Evolutionary conservation across 1,139 yeast genomes (phyloP).

Genomic region (Sugiyamaella xylanicola): DNA sequence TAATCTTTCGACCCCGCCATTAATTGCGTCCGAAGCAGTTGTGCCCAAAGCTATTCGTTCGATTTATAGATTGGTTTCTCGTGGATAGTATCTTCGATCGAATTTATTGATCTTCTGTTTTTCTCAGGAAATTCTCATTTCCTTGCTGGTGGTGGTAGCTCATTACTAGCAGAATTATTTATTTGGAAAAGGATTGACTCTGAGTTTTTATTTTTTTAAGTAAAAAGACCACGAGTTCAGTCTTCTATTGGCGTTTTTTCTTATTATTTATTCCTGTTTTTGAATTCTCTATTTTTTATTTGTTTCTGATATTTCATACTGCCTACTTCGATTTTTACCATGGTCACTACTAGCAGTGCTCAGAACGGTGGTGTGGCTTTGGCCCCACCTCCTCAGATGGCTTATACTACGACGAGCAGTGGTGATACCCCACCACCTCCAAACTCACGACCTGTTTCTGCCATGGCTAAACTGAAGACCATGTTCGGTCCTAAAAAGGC

Average conservation of each 20-base stretch:
- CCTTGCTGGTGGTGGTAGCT: neutral
- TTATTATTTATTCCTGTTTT: neutral
- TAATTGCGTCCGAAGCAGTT: too few species aligned
- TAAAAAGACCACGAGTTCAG: neutral
- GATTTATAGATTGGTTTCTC: too few species aligned
- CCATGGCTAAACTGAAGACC: constrained; percentile 32
- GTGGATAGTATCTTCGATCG: too few species aligned
- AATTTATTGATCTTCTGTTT: too few species aligned
- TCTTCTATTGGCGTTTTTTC: neutral
- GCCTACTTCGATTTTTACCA: neutral
- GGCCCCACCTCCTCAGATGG: constrained; percentile 9
- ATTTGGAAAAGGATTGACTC: neutral
- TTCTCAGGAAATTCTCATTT: too few species aligned
- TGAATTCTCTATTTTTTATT: constrained; percentile 3
- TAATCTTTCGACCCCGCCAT: too few species aligned
- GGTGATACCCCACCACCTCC: neutral
- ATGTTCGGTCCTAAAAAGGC: constrained; percentile 28
- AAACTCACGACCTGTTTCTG: constrained; percentile 2
- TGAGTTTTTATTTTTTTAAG: neutral
- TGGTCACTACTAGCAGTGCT: neutral
- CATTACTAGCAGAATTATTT: constrained; percentile 4
- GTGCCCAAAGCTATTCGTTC: too few species aligned
- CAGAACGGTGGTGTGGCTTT: constrained; percentile 10
- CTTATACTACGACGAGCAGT: neutral
- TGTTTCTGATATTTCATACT: neutral